Conservation (phyloP, 2,329 filamentous ascomycete genomes). For the Cercospora citrullina region DNA sequence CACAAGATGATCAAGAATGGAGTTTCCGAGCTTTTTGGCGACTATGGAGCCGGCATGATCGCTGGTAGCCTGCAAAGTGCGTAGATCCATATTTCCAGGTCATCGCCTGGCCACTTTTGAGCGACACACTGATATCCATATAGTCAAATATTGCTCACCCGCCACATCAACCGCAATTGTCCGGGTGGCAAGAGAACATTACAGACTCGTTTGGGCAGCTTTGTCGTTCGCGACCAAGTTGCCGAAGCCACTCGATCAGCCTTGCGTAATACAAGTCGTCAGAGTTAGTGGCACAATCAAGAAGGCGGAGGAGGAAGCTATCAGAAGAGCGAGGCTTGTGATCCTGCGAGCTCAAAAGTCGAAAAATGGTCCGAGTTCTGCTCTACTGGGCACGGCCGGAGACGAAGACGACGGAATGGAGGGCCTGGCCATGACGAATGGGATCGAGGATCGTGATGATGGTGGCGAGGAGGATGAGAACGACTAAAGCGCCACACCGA, state of each 20-base stretch:
- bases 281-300: slow-evolving; percentile 89
- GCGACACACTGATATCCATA: not conserved
- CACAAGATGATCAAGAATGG: slow-evolving; percentile 69
- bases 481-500: not conserved
- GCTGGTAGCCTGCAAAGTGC: slow-evolving; percentile 68
- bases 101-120: not conserved
- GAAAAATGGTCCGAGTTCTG: slow-evolving; percentile 9
- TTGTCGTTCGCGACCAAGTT: slow-evolving; percentile 76
- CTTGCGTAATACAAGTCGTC: slow-evolving; percentile 80
- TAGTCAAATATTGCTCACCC: slow-evolving; percentile 88
- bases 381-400: not conserved
- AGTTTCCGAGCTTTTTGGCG: slow-evolving; percentile 75
- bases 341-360: slow-evolving; percentile 65
- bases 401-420: slow-evolving; percentile 39
- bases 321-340: slow-evolving; percentile 70
- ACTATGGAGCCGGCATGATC: slow-evolving; percentile 79
- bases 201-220: slow-evolving; percentile 85
- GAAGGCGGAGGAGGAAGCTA: slow-evolving; percentile 87
- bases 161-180: slow-evolving; percentile 96
- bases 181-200: slow-evolving; percentile 76
- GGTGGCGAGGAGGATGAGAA: slow-evolving; percentile 45
- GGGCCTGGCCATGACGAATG: slow-evolving; percentile 47
- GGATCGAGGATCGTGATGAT: slow-evolving; percentile 48
- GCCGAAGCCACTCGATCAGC: slow-evolving; percentile 58
- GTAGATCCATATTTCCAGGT: slow-evolving; percentile 13